Percentiles rank a stretch among this genome's conserved stretches.
Conservation (phyloP, 352 stramenopile genomes). For the Globisporangium orthogonon region DNA sequence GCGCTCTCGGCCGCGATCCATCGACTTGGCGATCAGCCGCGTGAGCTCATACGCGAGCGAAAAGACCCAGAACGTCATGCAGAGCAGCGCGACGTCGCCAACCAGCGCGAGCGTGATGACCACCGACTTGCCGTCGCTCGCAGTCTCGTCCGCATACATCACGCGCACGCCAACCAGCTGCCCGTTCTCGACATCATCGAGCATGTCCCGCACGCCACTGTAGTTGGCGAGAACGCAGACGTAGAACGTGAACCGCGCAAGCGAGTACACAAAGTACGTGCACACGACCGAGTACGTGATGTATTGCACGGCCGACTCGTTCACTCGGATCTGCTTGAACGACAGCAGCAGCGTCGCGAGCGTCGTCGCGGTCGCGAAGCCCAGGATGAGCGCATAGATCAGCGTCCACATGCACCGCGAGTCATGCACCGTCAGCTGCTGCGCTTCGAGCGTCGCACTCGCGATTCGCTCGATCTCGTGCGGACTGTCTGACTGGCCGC, state of each 20-base stretch:
- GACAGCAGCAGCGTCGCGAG: constrained; percentile 45
- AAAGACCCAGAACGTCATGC: constrained; percentile 59
- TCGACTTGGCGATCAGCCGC: constrained; percentile 54
- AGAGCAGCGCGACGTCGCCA: constrained; percentile 54
- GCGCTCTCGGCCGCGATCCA: constrained; percentile 44
- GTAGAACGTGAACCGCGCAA: constrained; percentile 48
- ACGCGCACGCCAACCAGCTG: constrained; percentile 43
- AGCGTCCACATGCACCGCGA: constrained; percentile 51
- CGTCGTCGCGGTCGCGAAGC: constrained; percentile 32
- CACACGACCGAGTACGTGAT: constrained; percentile 60
- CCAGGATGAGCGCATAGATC: constrained; percentile 47
- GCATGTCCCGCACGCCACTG: constrained; percentile 30
- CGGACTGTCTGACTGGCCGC: too few relatives aligned
- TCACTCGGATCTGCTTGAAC: constrained; percentile 53
- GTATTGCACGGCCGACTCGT: constrained; percentile 60
- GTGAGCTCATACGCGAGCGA: constrained; percentile 61
- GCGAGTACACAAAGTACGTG: constrained; percentile 59
- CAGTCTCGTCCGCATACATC: constrained; percentile 32
- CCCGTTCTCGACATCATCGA: constrained; percentile 41
- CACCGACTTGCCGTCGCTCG: constrained; percentile 23
- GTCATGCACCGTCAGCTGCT: constrained; percentile 19
- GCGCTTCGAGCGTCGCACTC: background rate
- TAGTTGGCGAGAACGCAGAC: constrained; percentile 44
- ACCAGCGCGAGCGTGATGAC: constrained; percentile 38
- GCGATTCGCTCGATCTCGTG: background rate